phyloP scores from a whole-genome alignment of 371 early-diverging fungal genomes.

The Mortierella sp. region DNA sequence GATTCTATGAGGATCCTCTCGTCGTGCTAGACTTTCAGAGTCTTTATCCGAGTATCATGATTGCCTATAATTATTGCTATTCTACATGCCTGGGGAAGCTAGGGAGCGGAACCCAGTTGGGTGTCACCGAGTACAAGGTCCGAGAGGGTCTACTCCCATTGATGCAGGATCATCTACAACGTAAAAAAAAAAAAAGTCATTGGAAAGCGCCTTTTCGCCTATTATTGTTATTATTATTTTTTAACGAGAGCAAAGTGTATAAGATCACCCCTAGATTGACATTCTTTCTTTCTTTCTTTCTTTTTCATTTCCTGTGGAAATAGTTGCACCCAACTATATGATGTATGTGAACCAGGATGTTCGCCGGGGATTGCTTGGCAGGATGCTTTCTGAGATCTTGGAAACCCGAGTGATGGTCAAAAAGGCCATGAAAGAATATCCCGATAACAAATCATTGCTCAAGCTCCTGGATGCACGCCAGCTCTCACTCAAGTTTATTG shows the following conservation, averaged over 20 bases:
- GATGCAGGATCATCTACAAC: conserved; percentile 73
- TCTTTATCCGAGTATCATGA: conserved; percentile 93
- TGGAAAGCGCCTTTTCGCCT: neutral
- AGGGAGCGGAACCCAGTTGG: conserved; percentile 56
- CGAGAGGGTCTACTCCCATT: conserved; percentile 57
- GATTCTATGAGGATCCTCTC: conserved; percentile 84
- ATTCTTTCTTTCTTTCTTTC: neutral
- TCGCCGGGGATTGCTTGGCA: conserved; percentile 77
- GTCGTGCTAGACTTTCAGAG: conserved; percentile 93
- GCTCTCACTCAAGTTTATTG: conserved; percentile 85
- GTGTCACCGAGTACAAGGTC: conserved; percentile 56
- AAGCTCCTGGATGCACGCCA: conserved; percentile 82
- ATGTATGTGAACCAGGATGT: conserved; percentile 83
- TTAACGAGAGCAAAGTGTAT: too few relatives aligned
- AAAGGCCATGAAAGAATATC: conserved; percentile 79
- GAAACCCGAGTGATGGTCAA: conserved; percentile 93
- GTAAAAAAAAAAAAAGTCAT: conserved; percentile 45
- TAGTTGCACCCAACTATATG: conserved; percentile 86
- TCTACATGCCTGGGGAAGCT: conserved; percentile 87
- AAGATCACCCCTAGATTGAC: too few relatives aligned
- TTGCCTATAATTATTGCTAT: conserved; percentile 92
- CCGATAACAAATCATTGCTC: conserved; percentile 64
- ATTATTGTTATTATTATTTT: neutral
- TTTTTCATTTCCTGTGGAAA: neutral
- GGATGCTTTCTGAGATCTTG: conserved; percentile 87